Percentiles rank a stretch among this genome's conserved stretches.
Conservation (phyloP, 352 stramenopile genomes). For the Aphanomyces stellatus region DNA sequence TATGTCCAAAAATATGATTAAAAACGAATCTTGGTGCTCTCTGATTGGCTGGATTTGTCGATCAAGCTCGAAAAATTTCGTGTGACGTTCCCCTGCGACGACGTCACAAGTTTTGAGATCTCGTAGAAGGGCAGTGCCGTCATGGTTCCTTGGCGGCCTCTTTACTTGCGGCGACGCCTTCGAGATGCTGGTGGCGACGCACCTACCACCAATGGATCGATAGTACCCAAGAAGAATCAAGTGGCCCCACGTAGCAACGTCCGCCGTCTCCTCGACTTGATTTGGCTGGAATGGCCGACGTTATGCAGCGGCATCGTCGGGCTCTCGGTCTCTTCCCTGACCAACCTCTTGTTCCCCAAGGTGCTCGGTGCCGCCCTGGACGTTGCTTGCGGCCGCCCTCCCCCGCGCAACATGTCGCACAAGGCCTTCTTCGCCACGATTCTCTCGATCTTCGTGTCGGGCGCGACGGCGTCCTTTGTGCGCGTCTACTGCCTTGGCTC, state of each 20-base stretch:
- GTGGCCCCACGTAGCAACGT: slow-evolving; percentile 25
- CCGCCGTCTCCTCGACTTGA: slow-evolving; percentile 59
- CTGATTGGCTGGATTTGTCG: too few species aligned
- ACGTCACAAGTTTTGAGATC: too few species aligned
- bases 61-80: too few species aligned
- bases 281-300: slow-evolving; percentile 53
- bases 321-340: slow-evolving; percentile 77
- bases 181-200: neutral
- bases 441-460: slow-evolving; percentile 75
- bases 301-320: slow-evolving; percentile 61
- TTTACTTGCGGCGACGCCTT: neutral
- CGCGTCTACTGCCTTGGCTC: slow-evolving; percentile 85
- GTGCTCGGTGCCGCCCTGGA: slow-evolving; percentile 86
- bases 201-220: neutral
- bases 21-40: too few species aligned
- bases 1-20: too few species aligned
- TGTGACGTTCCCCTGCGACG: too few species aligned
- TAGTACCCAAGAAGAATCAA: neutral
- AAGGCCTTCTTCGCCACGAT: slow-evolving; percentile 83
- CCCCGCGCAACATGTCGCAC: slow-evolving; percentile 54
- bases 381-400: slow-evolving; percentile 64
- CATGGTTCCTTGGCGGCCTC: neutral
- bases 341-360: slow-evolving; percentile 83
- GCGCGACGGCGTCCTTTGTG: slow-evolving; percentile 78
- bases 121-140: too few species aligned